Evolutionary conservation across 768 basidiomycete genomes (phyloP).

Genomic region (Panus rudis): DNA sequence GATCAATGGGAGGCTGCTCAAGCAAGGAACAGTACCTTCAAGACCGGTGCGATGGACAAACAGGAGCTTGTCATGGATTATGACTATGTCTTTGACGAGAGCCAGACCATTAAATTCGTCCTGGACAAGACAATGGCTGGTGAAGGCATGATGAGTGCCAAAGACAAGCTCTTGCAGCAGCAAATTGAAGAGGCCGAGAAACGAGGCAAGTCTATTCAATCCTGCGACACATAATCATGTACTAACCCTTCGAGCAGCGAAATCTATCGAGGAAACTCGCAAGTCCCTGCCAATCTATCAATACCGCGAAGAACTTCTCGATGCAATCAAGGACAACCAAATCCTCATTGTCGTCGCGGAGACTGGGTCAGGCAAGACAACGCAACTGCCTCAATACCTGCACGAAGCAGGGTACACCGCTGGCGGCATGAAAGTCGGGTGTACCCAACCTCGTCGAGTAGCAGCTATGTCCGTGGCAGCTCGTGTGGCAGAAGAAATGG

Average conservation of each 20-base stretch:
- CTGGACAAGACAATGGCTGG: constrained; percentile 72
- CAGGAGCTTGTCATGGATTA: constrained; percentile 75
- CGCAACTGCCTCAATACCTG: constrained; percentile 95
- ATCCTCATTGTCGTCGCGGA: constrained; percentile 97
- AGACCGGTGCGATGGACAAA: constrained; percentile 89
- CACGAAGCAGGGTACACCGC: constrained; percentile 95
- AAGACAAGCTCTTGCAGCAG: constrained; percentile 76
- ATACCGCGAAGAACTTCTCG: constrained; percentile 82
- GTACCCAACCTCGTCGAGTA: constrained; percentile 96
- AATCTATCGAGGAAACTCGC: constrained; percentile 87
- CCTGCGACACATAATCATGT: background rate
- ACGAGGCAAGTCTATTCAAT: constrained; percentile 49
- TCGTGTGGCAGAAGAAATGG: constrained; percentile 99
- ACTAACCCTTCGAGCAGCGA: constrained; percentile 39
- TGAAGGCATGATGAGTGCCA: constrained; percentile 64
- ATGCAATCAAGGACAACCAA: constrained; percentile 86
- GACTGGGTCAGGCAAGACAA: constrained; percentile 98
- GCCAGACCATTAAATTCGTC: constrained; percentile 92
- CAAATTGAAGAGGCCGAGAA: constrained; percentile 92
- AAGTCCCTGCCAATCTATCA: constrained; percentile 89
- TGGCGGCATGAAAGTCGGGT: constrained; percentile 83
- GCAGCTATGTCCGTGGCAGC: constrained; percentile 99
- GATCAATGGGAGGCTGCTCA: constrained; percentile 98
- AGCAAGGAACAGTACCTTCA: constrained; percentile 82
- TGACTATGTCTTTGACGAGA: constrained; percentile 98